Conservation (phyloP, 129 eudicot species). For the Logfia minima region DNA sequence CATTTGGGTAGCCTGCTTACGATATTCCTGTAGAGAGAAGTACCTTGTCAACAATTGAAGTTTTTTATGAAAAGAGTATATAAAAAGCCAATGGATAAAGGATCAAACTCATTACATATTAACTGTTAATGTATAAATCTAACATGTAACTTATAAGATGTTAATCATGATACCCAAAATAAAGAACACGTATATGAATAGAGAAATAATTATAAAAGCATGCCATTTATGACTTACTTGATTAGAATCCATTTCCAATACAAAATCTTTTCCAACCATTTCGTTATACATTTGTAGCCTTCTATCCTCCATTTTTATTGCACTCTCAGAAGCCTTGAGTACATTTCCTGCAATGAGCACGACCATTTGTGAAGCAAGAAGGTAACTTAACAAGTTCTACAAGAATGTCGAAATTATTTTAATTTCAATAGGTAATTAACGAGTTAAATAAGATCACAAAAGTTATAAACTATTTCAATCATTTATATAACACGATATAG, state of each 20-base stretch:
- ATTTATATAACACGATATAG: neutral
- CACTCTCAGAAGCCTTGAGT: constrained; percentile 68
- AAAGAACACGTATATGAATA: neutral
- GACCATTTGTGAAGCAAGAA: constrained; percentile 13
- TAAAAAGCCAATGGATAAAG: constrained; percentile 14
- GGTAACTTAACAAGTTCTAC: neutral
- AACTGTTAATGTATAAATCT: constrained; percentile 8
- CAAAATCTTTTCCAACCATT: constrained; percentile 47
- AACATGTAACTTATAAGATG: constrained; percentile 1
- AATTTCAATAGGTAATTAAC: neutral
- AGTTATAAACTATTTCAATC: neutral
- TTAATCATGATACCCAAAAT: neutral
- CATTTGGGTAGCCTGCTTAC: constrained; percentile 52
- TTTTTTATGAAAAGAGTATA: neutral
- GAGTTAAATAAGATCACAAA: neutral
- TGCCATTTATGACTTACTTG: constrained; percentile 43
- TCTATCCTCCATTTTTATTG: constrained; percentile 71
- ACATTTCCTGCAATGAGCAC: constrained; percentile 49
- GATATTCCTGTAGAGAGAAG: constrained; percentile 48
- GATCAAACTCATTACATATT: constrained; percentile 11
- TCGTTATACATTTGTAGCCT: constrained; percentile 59
- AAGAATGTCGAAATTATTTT: no score
- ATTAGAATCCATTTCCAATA: constrained; percentile 38
- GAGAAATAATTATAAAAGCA: constrained; percentile 17
- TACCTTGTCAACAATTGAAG: constrained; percentile 11